Evolutionary conservation across 495 filamentous ascomycete genomes (phyloP), one percentile per base, ranked within the genome.

Genomic region (Xylaria grammica): DNA sequence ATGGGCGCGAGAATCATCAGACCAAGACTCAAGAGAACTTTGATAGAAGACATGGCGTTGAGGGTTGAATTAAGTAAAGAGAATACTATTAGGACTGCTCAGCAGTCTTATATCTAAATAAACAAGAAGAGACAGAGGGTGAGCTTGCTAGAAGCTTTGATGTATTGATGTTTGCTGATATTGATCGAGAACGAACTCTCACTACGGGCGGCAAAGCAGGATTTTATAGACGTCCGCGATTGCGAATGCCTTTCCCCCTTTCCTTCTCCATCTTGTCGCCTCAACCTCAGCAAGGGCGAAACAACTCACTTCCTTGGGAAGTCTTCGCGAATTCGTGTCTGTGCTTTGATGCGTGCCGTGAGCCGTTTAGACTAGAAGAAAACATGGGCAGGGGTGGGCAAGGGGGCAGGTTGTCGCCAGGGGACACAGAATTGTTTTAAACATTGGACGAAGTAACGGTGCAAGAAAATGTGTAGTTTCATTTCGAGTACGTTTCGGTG

Each of bases 1-100:
- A 81, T 74, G 24, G 65, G 59, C 46, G 74, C 73, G 22, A 67
- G 36, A 32, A 69, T 65, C 46, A 78, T 49, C 54, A 79, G 66
- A 61, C 66, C 58, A 64, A 79, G 48, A 40, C 74, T 48, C 34
- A 78, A 60, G 65, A 75, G 62, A 44, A 67, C 59, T 50, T 69
- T 72, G 50, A 72, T 65, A 13, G 73, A 72, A 65, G 75, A 57
- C 76, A 76, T 77, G 54, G 19, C 73, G 69, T 5, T 38, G 19
- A 36, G 49, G 27, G n/a, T 19, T 61, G 56, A 44, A 42, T 46
- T 65, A 64, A 55, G 20, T 45, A 50, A 15, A 10, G 17, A 42
- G 34, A 19, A 42, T 62, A 58, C 48, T 60, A 53, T 56, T 29
- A 70, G 69, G 40, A 48, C 56, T 59, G 56, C 73, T 70, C 74